Evolutionary conservation across 192 early-diverging fungal species (phyloP), one percentile per base, ranked within the genome.

Genomic region (Podila horticola): DNA sequence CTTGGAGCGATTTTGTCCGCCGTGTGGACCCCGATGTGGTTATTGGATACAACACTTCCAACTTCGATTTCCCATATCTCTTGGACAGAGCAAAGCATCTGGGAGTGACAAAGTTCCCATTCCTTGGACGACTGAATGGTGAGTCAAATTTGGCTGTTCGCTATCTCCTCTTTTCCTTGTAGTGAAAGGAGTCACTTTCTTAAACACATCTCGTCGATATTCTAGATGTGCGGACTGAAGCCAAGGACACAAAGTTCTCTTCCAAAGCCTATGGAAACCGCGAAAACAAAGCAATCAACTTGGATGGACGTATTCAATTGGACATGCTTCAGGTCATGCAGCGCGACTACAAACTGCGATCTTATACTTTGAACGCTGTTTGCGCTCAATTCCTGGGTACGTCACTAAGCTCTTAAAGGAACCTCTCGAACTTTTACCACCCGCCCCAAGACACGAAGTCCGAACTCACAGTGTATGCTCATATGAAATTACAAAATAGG

Each of bases 31-130:
- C 97, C 0, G 96, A 98, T 86, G 88, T 98, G 34, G 86, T 98
- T 62, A 97, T 95, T 58, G 97, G 98, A 6, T 99, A 99, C 70
- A 99, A 99, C 85, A 97, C 94, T 29, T 91, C 91, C 84, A 96
- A 97, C 70, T 99, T 99, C 82, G 98, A 99, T 88, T 94, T 97
- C 38, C 96, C 97, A 3, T 99, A 98, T 77, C 84, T 99, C 49
- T 68, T 99, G 50, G 98, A 99, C 30, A 89, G 97, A 15, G 96
- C 97, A 6, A 89, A 85, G 26, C 89, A 91, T 36, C 88, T 99
- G 13, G 87, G 88, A 20, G 93, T 94, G 1, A 64, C 85, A 29
- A 82, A 88, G 28, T 99, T 98, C 74, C 92, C 96, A 17, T 98
- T 88, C 67, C 75, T 99, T 29, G 95, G 97, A 7, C 90, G 97